phyloP scores from a whole-genome alignment of 805 yeast genomes.

The Cyberlindnera subsufficiens region DNA sequence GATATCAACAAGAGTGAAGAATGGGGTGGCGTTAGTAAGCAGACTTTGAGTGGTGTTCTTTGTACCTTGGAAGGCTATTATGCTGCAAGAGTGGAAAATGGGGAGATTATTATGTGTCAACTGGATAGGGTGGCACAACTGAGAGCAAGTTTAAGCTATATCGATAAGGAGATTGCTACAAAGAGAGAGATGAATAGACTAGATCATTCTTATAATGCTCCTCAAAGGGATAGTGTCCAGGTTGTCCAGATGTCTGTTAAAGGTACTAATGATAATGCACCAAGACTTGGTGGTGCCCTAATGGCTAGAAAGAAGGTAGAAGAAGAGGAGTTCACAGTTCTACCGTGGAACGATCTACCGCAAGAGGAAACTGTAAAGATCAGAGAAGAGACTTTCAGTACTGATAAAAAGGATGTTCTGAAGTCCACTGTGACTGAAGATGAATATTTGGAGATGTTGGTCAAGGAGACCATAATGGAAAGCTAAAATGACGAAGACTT shows the following conservation, averaged over 20 bases:
- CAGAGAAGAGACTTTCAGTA: conserved; percentile 21
- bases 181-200: conserved; percentile 38
- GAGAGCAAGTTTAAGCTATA: conserved; percentile 75
- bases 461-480: conserved; percentile 19
- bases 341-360: conserved; percentile 41
- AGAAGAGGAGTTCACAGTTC: conserved; percentile 45
- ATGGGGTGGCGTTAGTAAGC: conserved; percentile 59
- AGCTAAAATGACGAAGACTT: conserved; percentile 6
- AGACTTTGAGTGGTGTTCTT: conserved; percentile 68
- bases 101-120: conserved; percentile 57
- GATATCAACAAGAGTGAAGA: conserved; percentile 56
- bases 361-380: conserved; percentile 24
- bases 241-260: conserved; percentile 77
- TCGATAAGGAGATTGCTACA: conserved; percentile 52
- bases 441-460: conserved; percentile 28
- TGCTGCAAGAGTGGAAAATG: conserved; percentile 37
- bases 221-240: conserved; percentile 38
- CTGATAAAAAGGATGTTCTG: conserved; percentile 19
- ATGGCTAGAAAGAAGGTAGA: conserved; percentile 56
- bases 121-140: conserved; percentile 67
- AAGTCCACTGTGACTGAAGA: conserved; percentile 22
- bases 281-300: conserved; percentile 65
- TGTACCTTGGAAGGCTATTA: conserved; percentile 47
- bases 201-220: conserved; percentile 28
- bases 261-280: conserved; percentile 48